phyloP scores from a whole-genome alignment of 768 basidiomycete genomes.

The Rhodotorula graminis region DNA sequence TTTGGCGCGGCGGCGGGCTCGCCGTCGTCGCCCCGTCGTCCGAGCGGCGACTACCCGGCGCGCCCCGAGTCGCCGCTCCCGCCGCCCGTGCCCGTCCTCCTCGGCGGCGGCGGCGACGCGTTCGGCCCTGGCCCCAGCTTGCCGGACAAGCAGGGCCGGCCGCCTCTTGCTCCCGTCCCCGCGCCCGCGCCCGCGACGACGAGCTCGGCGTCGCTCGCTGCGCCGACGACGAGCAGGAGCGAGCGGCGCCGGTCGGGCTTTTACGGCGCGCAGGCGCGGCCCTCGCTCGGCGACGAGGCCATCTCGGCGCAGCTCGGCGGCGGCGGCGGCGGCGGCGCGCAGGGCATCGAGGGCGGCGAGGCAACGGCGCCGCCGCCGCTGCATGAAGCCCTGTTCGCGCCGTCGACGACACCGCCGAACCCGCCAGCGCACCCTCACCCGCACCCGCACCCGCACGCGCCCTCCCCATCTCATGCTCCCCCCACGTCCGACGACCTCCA shows the following conservation, averaged over 20 bases:
- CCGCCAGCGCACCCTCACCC: background rate
- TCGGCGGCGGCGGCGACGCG: too few species aligned
- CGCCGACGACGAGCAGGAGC: background rate
- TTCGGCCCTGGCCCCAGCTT: background rate
- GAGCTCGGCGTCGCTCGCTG: background rate
- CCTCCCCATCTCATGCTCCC: too few species aligned
- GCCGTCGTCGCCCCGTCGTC: background rate
- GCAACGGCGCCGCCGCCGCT: too few species aligned
- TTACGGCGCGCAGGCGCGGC: conserved; percentile 33
- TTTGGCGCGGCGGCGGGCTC: background rate
- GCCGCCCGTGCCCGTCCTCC: too few species aligned
- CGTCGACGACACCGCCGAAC: background rate
- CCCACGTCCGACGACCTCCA: conserved; percentile 17
- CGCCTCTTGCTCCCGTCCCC: too few species aligned
- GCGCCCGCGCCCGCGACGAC: background rate
- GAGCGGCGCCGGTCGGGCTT: conserved; percentile 42
- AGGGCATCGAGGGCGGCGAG: too few species aligned
- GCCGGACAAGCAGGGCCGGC: background rate
- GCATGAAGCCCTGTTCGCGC: background rate
- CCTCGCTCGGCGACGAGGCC: background rate
- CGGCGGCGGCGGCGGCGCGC: background rate
- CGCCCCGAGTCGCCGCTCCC: background rate
- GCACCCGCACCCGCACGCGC: background rate
- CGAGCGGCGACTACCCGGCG: background rate
- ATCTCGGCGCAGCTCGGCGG: background rate